Base-by-base conservation (phyloP, 768 basidiomycete genomes). In the Dioszegia crocea region DNA sequence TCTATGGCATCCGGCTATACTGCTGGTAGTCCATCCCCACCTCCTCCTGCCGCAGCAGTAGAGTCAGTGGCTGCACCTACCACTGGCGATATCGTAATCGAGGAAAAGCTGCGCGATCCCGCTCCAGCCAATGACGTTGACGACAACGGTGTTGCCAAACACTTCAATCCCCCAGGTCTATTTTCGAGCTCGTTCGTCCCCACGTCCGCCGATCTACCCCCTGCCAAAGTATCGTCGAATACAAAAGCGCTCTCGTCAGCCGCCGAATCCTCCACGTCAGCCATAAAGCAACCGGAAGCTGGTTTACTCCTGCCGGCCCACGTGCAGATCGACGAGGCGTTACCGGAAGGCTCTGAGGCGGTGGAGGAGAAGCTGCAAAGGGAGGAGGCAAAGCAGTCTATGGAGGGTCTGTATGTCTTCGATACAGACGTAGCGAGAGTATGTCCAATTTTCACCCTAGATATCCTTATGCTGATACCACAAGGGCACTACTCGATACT, bases 391-490 rank as follows among this genome's bases (percentile, higher is more conserved):
- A 36, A 45, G 21, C 30, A 61, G 30, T 31, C 55, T 3, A 68
- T 70, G 66, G 71, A 73, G 47, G 71, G 71, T 0, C 11, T 73
- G 9, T 64, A 66, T 56, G 66, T 73, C 29, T 51, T 73, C 11
- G 71, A 68, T 44, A 65, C 70, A 27, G 66, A 70, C 41, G 58
- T 63, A 26, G 52, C 65, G 16, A 64, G 53, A 50, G 69, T 71
- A 43, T 49, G 65, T 9, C 24, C 14, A 26, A 29, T 4, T n/a
- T 21, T 19, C 5, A 38, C 9, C 11, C n/a, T n/a, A 27, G 21
- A 12, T 23, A n/a, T n/a, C n/a, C n/a, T 33, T 14, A 14, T 33
- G 30, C 38, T 61, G 10, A 49, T 44, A 40, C 33, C 23, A n/a
- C n/a, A 26, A 70, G 68, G 71, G 71, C 23, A 60, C 60, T 0